phyloP scores from a whole-genome alignment of 805 yeast genomes.

The Hermanozyma aechmeae region DNA sequence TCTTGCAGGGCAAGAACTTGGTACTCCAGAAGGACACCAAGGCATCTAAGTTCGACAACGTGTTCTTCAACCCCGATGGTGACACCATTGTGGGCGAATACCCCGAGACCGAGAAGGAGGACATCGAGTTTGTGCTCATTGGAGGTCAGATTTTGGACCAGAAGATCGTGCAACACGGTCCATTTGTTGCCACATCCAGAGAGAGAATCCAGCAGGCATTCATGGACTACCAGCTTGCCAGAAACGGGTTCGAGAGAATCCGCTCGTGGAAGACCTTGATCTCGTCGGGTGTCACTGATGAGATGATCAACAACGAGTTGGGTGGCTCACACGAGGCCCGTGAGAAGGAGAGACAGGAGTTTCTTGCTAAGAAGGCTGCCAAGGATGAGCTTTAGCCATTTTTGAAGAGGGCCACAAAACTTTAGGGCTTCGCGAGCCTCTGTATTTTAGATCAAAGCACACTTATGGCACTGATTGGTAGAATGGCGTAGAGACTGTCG shows the following conservation, averaged over 20 bases:
- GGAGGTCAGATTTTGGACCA: slow-evolving; percentile 73
- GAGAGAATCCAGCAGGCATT: slow-evolving; percentile 64
- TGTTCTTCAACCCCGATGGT: slow-evolving; percentile 66
- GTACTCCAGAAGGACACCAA: slow-evolving; percentile 30
- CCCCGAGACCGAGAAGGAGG: slow-evolving; percentile 24
- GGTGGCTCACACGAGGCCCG: slow-evolving; percentile 24
- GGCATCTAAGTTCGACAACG: slow-evolving; percentile 34
- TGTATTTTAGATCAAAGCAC: too few species aligned
- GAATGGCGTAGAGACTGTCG: too few species aligned
- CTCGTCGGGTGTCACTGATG: slow-evolving; percentile 32
- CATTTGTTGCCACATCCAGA: slow-evolving; percentile 71
- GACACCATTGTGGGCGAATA: slow-evolving; percentile 43
- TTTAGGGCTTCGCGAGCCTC: too few species aligned
- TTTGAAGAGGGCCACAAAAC: too few species aligned
- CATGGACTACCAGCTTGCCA: slow-evolving; percentile 57
- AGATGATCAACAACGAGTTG: slow-evolving; percentile 31
- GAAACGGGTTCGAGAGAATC: slow-evolving; percentile 64
- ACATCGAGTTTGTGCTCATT: slow-evolving; percentile 58
- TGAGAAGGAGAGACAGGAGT: slow-evolving; percentile 12
- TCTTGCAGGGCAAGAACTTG: slow-evolving; percentile 49
- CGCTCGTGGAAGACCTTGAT: slow-evolving; percentile 48
- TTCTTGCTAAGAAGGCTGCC: not conserved
- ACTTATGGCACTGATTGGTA: too few species aligned
- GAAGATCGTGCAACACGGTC: slow-evolving; percentile 79
- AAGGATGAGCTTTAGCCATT: not conserved